Evolutionary conservation across 371 early-diverging fungal species (phyloP).

Genomic region (Amoeboaphelidium protococcarum): DNA sequence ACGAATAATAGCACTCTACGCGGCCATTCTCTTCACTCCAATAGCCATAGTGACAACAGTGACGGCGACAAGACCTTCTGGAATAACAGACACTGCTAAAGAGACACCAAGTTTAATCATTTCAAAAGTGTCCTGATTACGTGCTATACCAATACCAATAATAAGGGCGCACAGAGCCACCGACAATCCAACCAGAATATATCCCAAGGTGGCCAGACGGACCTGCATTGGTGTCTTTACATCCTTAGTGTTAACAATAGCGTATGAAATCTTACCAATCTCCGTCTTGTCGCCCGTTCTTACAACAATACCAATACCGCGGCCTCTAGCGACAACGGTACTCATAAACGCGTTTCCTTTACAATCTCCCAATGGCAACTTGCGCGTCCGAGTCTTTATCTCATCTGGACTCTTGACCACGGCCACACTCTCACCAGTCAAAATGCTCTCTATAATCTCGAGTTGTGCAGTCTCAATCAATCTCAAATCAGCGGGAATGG

Average conservation of each 20-base stretch:
- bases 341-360: constrained; percentile 61
- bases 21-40: constrained; percentile 68
- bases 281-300: constrained; percentile 62
- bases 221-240: background rate
- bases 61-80: constrained; percentile 81
- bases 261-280: constrained; percentile 6
- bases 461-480: constrained; percentile 50
- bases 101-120: constrained; percentile 27
- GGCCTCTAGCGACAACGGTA: constrained; percentile 43
- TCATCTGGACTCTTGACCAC: constrained; percentile 25
- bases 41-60: constrained; percentile 60
- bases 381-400: constrained; percentile 18
- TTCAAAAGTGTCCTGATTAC: constrained; percentile 22
- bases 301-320: constrained; percentile 57
- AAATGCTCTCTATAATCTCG: constrained; percentile 49
- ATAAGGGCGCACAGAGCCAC: constrained; percentile 52
- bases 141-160: constrained; percentile 47
- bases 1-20: constrained; percentile 55
- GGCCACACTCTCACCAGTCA: constrained; percentile 60
- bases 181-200: constrained; percentile 27
- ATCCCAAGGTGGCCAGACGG: background rate
- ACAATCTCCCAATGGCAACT: constrained; percentile 50
- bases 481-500: constrained; percentile 59
- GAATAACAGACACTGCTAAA: constrained; percentile 74
- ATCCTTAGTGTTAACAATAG: background rate